Conservation (phyloP, 129 eudicot species). For the Helichrysum umbraculigerum region DNA sequence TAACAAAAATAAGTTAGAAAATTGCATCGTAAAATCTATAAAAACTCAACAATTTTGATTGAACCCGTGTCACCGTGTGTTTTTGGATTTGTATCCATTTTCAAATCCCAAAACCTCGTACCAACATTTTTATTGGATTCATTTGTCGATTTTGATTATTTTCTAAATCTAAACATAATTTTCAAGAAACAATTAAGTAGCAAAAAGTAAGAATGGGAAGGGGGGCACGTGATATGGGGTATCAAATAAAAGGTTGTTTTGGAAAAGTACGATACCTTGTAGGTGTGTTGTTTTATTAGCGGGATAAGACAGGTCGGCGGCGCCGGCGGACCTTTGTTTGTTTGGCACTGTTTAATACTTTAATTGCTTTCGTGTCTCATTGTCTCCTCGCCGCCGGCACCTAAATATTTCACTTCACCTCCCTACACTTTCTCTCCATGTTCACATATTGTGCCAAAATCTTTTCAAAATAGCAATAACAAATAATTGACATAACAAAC, state of each 20-base stretch:
- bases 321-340: constrained; percentile 26
- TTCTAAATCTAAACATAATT: too few species aligned
- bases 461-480: neutral
- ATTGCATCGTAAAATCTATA: too few species aligned
- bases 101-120: too few species aligned
- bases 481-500: neutral
- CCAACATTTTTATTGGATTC: too few species aligned
- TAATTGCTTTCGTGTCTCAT: constrained; percentile 25
- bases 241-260: constrained; percentile 26
- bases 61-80: too few species aligned
- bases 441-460: neutral
- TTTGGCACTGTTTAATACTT: neutral
- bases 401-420: neutral
- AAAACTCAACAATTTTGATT: too few species aligned
- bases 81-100: too few species aligned
- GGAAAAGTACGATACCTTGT: constrained; percentile 28
- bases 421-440: neutral
- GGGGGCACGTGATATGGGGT: constrained; percentile 3
- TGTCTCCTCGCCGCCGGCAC: constrained; percentile 40
- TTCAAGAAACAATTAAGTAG: too few species aligned
- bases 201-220: too few species aligned
- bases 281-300: constrained; percentile 15
- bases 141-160: too few species aligned
- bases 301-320: constrained; percentile 33
- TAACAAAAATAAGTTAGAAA: too few species aligned